Base-by-base conservation (phyloP, 164 flowering plant genomes). In the Tinospora cordifolia region DNA sequence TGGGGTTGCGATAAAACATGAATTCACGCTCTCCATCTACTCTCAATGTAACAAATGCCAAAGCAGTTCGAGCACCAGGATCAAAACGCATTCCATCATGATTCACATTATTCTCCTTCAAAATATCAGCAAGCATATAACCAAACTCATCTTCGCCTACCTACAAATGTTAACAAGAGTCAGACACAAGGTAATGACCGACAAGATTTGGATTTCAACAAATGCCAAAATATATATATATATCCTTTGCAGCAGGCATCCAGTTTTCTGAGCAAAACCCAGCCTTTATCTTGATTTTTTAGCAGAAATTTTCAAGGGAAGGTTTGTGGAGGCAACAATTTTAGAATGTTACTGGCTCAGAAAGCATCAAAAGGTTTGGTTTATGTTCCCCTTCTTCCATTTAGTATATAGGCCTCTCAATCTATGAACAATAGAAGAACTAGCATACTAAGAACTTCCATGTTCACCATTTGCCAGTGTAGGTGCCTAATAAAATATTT, bases 131-230 rank as follows among this genome's bases (percentile, higher is more conserved):
- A 75, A 94, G 97, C 99, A 92, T 92, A 85, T 88, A 88, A 5
- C 99, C 99, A 71, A 94, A 94, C 72, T 94, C 99, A 84, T 94
- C 99, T 80, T 86, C 96, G 62, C 98, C 99, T 70, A 93, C 97
- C 98, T 93, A 88, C 1, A 8, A 22, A 6, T 44, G 47, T 54
- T 54, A 54, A 19, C n/a, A 19, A 54, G 21, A 54, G 60, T 54
- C 38, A 51, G 41, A 70, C 59, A 57, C 24, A 39, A 60, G 58
- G 24, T 19, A 39, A 60, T 46, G 24, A 66, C 22, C 8, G 38
- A 34, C 12, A 57, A 71, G 30, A 38, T 49, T 5, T 44, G 8
- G 25, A 65, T 65, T 15, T 54, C 60, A 17, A 17, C 60, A 15
- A 54, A 8, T 19, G 21, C 60, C 6, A 1, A 54, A 30, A 30